A percentile compares a stretch with the other conserved stretches of the same genome.
Conservation (phyloP, 352 stramenopile species). For the Globisporangium paroecandrum region DNA sequence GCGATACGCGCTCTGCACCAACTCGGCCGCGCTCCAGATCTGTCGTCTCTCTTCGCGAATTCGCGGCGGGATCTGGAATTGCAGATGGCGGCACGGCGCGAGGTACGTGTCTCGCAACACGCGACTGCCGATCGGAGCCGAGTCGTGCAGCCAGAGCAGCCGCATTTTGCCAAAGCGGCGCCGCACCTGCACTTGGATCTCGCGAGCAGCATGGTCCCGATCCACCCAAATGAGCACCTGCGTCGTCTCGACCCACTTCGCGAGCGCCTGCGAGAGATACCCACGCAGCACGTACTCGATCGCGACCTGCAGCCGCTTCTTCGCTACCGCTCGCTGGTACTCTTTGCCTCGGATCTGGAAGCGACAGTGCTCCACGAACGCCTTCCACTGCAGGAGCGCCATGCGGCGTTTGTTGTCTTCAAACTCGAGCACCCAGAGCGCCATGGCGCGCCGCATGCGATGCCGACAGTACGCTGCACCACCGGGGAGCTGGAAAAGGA, state of each 20-base stretch:
- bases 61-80: slow-evolving; percentile 42
- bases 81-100: slow-evolving; percentile 29
- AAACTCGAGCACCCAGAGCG: slow-evolving; percentile 68
- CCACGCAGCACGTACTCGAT: slow-evolving; percentile 68
- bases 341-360: slow-evolving; percentile 51
- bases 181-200: slow-evolving; percentile 54
- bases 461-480: slow-evolving; percentile 71
- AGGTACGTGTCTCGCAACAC: slow-evolving; percentile 61
- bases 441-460: slow-evolving; percentile 65
- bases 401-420: slow-evolving; percentile 72
- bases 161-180: slow-evolving; percentile 32
- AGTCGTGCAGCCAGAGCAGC: slow-evolving; percentile 44
- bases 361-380: slow-evolving; percentile 56
- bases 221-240: slow-evolving; percentile 58
- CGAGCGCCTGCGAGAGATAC: slow-evolving; percentile 57
- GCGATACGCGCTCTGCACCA: slow-evolving; percentile 56
- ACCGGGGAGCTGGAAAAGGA: slow-evolving; percentile 76
- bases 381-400: slow-evolving; percentile 79
- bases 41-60: slow-evolving; percentile 52
- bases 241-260: slow-evolving; percentile 50
- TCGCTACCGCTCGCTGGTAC: slow-evolving; percentile 58
- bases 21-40: slow-evolving; percentile 54
- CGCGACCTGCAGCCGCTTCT: slow-evolving; percentile 56
- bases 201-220: slow-evolving; percentile 43
- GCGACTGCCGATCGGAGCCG: slow-evolving; percentile 34